Conservation (phyloP, 352 stramenopile genomes). For the Thraustochytrium sp. region DNA sequence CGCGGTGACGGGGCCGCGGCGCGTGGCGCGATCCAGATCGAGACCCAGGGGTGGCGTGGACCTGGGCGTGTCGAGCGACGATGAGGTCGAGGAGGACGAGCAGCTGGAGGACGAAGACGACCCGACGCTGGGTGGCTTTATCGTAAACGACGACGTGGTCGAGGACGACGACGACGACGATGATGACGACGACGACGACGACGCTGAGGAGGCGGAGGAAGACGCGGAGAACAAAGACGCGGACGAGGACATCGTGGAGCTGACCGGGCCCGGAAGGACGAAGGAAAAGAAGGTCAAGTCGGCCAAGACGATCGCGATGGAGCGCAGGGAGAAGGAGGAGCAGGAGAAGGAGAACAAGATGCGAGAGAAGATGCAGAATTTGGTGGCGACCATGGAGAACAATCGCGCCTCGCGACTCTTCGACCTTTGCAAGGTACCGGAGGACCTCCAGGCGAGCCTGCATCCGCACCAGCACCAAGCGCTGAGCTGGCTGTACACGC, state of each 20-base stretch:
- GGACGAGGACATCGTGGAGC: too few relatives aligned
- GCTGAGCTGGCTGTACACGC: slow-evolving; percentile 23
- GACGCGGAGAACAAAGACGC: background rate
- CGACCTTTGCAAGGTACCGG: slow-evolving; percentile 16
- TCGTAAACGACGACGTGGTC: background rate
- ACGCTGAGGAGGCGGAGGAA: background rate
- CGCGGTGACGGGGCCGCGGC: too few relatives aligned
- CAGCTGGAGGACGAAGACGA: background rate
- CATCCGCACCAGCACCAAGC: slow-evolving; percentile 32
- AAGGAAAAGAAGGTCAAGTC: background rate
- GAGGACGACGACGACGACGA: background rate
- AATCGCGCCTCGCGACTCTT: background rate
- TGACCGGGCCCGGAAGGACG: background rate
- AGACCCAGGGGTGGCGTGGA: too few relatives aligned
- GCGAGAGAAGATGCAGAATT: background rate
- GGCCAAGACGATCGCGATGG: background rate
- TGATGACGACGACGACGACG: background rate
- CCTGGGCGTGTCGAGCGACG: background rate
- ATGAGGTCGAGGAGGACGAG: background rate
- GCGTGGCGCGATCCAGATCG: too few relatives aligned
- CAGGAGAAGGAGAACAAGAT: background rate
- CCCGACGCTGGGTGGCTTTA: background rate
- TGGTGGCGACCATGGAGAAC: background rate
- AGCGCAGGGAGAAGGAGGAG: background rate
- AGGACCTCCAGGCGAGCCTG: background rate